These are phyloP conservation scores for Alternaria burnsii DNA, from an alignment of 2,329 filamentous ascomycete species.

Conservation along the genomic window DNA sequence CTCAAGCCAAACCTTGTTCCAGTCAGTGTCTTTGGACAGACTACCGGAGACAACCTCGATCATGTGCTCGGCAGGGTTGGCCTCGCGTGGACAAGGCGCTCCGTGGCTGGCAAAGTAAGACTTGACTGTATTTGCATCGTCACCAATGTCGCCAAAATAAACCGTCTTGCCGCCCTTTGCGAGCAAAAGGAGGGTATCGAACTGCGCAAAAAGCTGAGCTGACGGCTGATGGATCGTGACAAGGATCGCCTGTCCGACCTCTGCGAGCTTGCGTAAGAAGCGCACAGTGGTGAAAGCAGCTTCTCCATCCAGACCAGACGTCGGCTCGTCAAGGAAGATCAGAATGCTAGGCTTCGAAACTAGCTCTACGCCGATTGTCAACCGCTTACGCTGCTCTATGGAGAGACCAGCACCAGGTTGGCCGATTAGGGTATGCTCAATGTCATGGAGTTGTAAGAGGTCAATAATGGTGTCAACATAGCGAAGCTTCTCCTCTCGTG, in stretches of 20 bases:
- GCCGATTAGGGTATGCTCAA: conserved; percentile 14
- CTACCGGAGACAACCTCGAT: conserved; percentile 46
- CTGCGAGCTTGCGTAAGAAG: conserved; percentile 83
- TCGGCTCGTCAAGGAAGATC: conserved; percentile 72
- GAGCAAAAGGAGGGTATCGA: conserved; percentile 79
- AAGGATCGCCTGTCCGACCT: conserved; percentile 79
- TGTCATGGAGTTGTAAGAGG: conserved; percentile 53
- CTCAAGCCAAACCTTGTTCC: background rate
- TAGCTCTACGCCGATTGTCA: conserved; percentile 64
- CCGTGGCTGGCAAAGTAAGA: conserved; percentile 78
- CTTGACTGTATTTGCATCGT: conserved; percentile 69
- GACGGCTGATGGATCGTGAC: conserved; percentile 96
- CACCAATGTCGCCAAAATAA: conserved; percentile 80
- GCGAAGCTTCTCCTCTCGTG: conserved; percentile 42
- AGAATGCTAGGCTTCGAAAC: conserved; percentile 39
- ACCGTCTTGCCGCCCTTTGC: conserved; percentile 76
- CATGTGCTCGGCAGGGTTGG: conserved; percentile 83
- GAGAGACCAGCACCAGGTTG: background rate
- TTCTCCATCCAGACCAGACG: conserved; percentile 79
- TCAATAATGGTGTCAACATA: conserved; percentile 8
- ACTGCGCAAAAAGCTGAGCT: conserved; percentile 87
- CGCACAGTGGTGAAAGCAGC: conserved; percentile 89
- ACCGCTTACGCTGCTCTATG: conserved; percentile 63
- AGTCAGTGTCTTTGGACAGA: background rate
- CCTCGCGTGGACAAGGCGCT: conserved; percentile 68